Base-by-base conservation (phyloP, 2,329 filamentous ascomycete species). In the Nothophaeocryptopus gaeumannii region DNA sequence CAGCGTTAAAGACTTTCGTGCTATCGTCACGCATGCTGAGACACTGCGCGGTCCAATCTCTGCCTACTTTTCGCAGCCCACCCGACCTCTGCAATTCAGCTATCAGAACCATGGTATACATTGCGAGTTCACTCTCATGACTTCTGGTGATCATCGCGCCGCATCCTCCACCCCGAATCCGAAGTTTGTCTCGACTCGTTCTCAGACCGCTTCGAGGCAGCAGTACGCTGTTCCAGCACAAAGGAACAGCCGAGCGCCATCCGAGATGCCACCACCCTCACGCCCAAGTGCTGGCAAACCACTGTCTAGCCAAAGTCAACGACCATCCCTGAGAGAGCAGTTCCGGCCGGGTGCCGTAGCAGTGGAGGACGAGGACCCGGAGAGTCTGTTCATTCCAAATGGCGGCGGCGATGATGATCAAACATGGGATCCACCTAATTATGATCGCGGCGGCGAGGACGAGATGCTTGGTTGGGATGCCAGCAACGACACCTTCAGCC, bases 111-210 rank as follows among this genome's bases (percentile, higher is more conserved):
- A 85, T 50, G 86, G 84, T 31, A 75, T 91, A 30, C 71, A 80
- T 33, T 88, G 84, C 67, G 85, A 91, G 57, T 91, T 90, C 60
- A 85, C 89, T 37, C 78, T 92, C 53, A 91, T 90, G 86, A 92
- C 88, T 1, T 82, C 86, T 8, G 88, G 87, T 11, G 86, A 89
- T 45, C 71, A 73, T 56, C 70, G 65, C 26, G 72, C 67, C 12
- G 61, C 66, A 5, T 69, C 74, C 5, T 63, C 56, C 12, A 58
- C 60, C 38, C 63, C 56, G 11, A 61, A 54, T 37, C 51, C 72
- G 69, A 46, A 74, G 70, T 48, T 71, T 65, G 43, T 69, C 63
- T 51, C 69, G 64, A 53, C 70, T 65, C 41, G 68, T 43, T 15
- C 50, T 20, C 45, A 48, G 31, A 51, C 58, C 40, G 56, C 51